These are phyloP conservation scores for Boletus sp. DNA, from an alignment of 1,284 basidiomycete genomes.

Conservation along the genomic window DNA sequence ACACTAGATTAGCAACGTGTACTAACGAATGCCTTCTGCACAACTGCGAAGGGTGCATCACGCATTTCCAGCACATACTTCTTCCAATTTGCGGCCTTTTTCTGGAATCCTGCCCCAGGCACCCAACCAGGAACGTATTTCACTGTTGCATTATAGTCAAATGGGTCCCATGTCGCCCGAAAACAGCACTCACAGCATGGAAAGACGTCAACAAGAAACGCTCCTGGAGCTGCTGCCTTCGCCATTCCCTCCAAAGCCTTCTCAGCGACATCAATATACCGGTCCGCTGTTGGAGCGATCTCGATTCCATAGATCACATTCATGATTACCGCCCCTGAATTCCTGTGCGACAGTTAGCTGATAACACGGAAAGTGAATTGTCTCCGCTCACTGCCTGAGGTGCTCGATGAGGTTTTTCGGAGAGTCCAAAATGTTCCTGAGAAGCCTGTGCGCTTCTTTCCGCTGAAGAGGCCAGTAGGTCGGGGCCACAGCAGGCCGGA, in stretches of 20 bases:
- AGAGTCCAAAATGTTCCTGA: constrained; percentile 38
- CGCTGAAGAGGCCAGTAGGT: constrained; percentile 41
- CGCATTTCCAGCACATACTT: constrained; percentile 32
- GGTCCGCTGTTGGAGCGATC: constrained; percentile 35
- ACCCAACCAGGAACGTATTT: constrained; percentile 33
- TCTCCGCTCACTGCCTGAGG: constrained; percentile 41
- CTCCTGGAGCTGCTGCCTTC: constrained; percentile 37
- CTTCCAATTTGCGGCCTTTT: constrained; percentile 32
- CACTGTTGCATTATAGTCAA: constrained; percentile 21
- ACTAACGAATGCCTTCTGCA: constrained; percentile 28
- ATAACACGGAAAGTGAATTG: background rate
- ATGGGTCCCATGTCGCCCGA: background rate
- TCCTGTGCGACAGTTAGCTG: constrained; percentile 28
- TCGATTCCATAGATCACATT: constrained; percentile 40
- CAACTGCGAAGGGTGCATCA: constrained; percentile 28
- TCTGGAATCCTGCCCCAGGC: constrained; percentile 35
- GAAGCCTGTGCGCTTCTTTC: constrained; percentile 39
- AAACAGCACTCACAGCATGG: constrained; percentile 28
- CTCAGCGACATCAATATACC: constrained; percentile 39
- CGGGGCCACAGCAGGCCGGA: constrained; percentile 38
- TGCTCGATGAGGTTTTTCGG: constrained; percentile 42
- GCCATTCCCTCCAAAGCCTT: constrained; percentile 38
- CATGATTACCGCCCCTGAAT: constrained; percentile 41
- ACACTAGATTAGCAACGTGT: background rate
- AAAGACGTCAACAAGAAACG: constrained; percentile 39